Evolutionary conservation across 164 flowering plant species (phyloP).

Genomic region (Taxillus chinensis): DNA sequence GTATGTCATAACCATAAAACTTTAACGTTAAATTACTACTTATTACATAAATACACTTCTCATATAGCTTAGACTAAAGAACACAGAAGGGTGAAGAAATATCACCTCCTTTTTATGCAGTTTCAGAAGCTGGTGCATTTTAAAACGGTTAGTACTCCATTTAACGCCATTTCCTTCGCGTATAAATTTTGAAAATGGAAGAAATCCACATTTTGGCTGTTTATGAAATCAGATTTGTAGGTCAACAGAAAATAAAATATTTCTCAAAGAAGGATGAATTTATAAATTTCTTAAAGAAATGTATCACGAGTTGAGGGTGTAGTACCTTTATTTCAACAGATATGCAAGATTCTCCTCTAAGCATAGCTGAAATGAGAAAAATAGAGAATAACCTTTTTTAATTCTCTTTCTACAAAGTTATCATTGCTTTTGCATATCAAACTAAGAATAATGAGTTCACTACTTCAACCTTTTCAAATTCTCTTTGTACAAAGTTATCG

Average conservation of each 20-base stretch:
- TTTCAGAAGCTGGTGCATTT: slow-evolving; percentile 84
- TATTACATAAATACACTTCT: too few relatives aligned
- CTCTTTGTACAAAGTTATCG: too few relatives aligned
- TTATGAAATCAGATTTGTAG: not conserved
- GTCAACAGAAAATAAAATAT: not conserved
- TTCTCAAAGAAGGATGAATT: not conserved
- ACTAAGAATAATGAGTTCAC: too few relatives aligned
- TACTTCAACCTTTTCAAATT: too few relatives aligned
- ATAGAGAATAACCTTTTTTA: not conserved
- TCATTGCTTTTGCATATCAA: too few relatives aligned
- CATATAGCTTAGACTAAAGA: too few relatives aligned
- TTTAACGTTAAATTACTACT: too few relatives aligned
- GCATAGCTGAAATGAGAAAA: slow-evolving; percentile 32
- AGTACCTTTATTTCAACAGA: slow-evolving; percentile 88
- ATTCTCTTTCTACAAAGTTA: too few relatives aligned
- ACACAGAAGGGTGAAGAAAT: not conserved
- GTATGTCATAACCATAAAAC: not conserved
- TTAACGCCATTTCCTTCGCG: slow-evolving; percentile 51
- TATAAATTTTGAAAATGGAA: slow-evolving; percentile 68
- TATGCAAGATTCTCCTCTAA: slow-evolving; percentile 35
- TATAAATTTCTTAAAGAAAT: not conserved
- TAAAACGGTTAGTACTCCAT: slow-evolving; percentile 49
- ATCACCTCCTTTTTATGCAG: slow-evolving; percentile 62
- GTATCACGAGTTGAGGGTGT: not conserved
- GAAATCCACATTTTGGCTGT: slow-evolving; percentile 98